Conservation (phyloP, 164 flowering plant species). For the grape (Vitis vinifera) region DNA sequence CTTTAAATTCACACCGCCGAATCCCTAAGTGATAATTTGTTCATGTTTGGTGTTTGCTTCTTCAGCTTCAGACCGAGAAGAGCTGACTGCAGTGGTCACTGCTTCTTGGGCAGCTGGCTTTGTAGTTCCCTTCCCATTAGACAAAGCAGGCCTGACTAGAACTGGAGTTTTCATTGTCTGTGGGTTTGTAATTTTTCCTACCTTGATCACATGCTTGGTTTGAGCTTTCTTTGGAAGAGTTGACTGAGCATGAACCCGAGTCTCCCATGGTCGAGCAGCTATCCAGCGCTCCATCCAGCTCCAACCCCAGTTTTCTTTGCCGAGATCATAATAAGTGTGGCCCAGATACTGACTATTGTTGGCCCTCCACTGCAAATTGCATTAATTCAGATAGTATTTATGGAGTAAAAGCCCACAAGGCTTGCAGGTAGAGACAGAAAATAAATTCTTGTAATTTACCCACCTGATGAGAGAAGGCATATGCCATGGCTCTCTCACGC, state of each 20-base stretch:
- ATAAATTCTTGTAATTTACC: background rate
- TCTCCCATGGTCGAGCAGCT: conserved; percentile 49
- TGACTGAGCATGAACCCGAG: conserved; percentile 14
- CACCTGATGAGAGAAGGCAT: conserved; percentile 45
- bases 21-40: background rate
- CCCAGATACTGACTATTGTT: conserved; percentile 38
- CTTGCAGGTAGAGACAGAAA: background rate
- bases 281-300: conserved; percentile 53
- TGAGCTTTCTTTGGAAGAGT: conserved; percentile 13
- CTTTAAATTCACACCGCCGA: background rate
- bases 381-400: background rate
- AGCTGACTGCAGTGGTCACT: conserved; percentile 2
- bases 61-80: conserved; percentile 17
- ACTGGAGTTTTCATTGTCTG: conserved; percentile 15
- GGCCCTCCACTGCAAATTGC: conserved; percentile 48
- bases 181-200: conserved; percentile 18
- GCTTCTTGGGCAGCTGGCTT: conserved; percentile 5
- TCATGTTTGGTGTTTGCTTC: conserved; percentile 17
- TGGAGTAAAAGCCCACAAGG: too few relatives aligned
- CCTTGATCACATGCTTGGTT: conserved; percentile 22
- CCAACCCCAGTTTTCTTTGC: conserved; percentile 49
- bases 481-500: conserved; percentile 39
- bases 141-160: background rate
- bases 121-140: conserved; percentile 9
- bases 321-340: conserved; percentile 37